Conservation (phyloP, 192 early-diverging fungal genomes). For the Podila epicladia region DNA sequence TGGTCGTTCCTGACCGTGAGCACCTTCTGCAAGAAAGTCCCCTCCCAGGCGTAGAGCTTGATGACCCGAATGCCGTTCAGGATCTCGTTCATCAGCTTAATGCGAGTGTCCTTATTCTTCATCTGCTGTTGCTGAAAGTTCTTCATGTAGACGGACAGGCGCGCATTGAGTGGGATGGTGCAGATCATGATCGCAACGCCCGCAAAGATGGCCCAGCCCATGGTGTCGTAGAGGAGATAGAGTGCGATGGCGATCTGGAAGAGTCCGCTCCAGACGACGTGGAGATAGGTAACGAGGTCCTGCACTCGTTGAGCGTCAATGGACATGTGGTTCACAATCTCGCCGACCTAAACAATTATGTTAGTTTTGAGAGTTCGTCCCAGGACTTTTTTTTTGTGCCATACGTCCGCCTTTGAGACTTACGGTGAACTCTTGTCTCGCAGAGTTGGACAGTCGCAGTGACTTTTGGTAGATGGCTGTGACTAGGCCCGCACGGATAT, state of each 20-base stretch:
- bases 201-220: slow-evolving; percentile 85
- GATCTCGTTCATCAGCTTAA: slow-evolving; percentile 74
- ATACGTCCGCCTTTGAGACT: neutral
- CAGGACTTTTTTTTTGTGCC: too few relatives aligned
- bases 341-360: slow-evolving; percentile 10
- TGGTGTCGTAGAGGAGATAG: slow-evolving; percentile 80
- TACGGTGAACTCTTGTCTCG: slow-evolving; percentile 81
- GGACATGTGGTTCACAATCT: slow-evolving; percentile 70
- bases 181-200: slow-evolving; percentile 86
- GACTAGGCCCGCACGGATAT: slow-evolving; percentile 76
- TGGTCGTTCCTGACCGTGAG: slow-evolving; percentile 72
- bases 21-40: slow-evolving; percentile 78
- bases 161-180: slow-evolving; percentile 80
- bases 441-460: slow-evolving; percentile 80
- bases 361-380: too few relatives aligned
- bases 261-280: slow-evolving; percentile 80
- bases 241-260: slow-evolving; percentile 82
- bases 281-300: slow-evolving; percentile 74
- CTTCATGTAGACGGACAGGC: slow-evolving; percentile 71
- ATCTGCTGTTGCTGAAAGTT: slow-evolving; percentile 84
- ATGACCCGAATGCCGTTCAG: slow-evolving; percentile 94
- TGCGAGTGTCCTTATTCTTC: slow-evolving; percentile 74
- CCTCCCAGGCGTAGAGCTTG: slow-evolving; percentile 96
- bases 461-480: slow-evolving; percentile 90
- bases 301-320: slow-evolving; percentile 73